phyloP scores from a whole-genome alignment of 202 grass and related monocot genomes.

The Schoenoplectus triqueter region DNA sequence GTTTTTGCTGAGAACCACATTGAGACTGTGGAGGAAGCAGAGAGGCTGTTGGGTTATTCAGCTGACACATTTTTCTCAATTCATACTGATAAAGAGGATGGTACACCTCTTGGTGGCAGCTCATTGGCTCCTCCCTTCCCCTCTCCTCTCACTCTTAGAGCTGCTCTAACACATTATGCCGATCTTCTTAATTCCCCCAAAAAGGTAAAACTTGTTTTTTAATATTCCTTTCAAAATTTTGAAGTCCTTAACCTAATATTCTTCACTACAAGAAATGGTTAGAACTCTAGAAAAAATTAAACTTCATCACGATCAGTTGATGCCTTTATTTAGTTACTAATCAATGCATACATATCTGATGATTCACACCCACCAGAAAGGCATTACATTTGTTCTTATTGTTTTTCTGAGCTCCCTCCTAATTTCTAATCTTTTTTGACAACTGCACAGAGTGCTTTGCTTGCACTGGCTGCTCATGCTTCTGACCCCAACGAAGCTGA shows the following conservation, averaged over 20 bases:
- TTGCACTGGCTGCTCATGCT: conserved; percentile 74
- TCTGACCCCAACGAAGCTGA: conserved; percentile 73
- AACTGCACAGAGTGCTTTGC: conserved; percentile 64
- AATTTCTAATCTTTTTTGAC: conserved; percentile 17
- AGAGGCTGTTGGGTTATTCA: conserved; percentile 71
- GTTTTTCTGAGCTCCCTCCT: conserved; percentile 21
- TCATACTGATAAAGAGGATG: conserved; percentile 87
- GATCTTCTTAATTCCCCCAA: conserved; percentile 99
- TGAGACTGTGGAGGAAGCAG: conserved; percentile 78
- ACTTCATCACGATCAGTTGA: conserved; percentile 9
- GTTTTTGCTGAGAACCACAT: conserved; percentile 77
- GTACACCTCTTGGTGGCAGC: conserved; percentile 62
- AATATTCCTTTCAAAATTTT: background rate
- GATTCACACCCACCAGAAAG: background rate
- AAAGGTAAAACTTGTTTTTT: conserved; percentile 55
- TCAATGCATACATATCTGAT: background rate
- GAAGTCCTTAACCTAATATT: background rate
- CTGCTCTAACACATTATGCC: conserved; percentile 81
- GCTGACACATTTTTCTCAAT: conserved; percentile 82
- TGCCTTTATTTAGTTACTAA: conserved; percentile 6
- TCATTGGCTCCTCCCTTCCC: conserved; percentile 84
- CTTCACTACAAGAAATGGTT: background rate
- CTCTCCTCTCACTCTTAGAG: conserved; percentile 70
- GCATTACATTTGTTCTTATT: conserved; percentile 1
- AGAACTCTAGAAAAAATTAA: background rate